Conservation (phyloP, 2,329 filamentous ascomycete genomes). For the Diaporthe aspalathi region DNA sequence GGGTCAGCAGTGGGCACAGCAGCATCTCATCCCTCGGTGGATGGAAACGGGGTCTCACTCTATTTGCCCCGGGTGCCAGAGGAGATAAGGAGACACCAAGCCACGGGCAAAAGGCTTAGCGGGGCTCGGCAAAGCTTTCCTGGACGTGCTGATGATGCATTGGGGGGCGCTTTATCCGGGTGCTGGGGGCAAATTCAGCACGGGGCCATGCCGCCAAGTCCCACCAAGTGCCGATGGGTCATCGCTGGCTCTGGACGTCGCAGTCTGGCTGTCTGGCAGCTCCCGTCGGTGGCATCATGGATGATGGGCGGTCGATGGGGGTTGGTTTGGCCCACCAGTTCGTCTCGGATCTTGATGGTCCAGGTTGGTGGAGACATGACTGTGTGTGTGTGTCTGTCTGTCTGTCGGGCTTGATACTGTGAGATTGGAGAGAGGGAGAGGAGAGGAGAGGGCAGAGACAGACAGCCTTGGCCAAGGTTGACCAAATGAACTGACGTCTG, state of each 20-base stretch:
- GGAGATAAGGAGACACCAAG: slow-evolving; percentile 8
- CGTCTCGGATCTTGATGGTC: not conserved
- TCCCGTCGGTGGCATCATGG: not conserved
- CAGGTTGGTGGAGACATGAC: not conserved
- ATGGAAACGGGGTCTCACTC: not conserved
- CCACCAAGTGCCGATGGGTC: not conserved
- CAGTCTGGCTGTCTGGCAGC: not conserved
- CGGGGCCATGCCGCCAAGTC: slow-evolving; percentile 19
- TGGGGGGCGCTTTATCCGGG: not conserved
- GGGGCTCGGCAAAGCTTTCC: slow-evolving; percentile 29
- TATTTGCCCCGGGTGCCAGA: too few relatives aligned
- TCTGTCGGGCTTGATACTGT: not conserved
- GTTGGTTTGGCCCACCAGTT: slow-evolving; percentile 1
- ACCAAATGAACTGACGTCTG: not conserved
- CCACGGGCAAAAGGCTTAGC: slow-evolving; percentile 16
- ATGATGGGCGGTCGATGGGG: not conserved
- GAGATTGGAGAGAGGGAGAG: not conserved
- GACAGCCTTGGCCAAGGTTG: too few relatives aligned
- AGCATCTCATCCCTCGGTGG: too few relatives aligned
- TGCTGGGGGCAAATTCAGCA: not conserved
- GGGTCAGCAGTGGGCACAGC: not conserved
- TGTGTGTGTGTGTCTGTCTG: not conserved
- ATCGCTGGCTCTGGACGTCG: not conserved
- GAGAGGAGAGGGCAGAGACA: too few relatives aligned
- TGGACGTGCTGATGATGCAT: not conserved